Percentiles rank a stretch among this genome's conserved stretches.
These are phyloP conservation scores for Phialophora verrucosa DNA, from an alignment of 2,329 filamentous ascomycete genomes.

Conservation along the genomic window DNA sequence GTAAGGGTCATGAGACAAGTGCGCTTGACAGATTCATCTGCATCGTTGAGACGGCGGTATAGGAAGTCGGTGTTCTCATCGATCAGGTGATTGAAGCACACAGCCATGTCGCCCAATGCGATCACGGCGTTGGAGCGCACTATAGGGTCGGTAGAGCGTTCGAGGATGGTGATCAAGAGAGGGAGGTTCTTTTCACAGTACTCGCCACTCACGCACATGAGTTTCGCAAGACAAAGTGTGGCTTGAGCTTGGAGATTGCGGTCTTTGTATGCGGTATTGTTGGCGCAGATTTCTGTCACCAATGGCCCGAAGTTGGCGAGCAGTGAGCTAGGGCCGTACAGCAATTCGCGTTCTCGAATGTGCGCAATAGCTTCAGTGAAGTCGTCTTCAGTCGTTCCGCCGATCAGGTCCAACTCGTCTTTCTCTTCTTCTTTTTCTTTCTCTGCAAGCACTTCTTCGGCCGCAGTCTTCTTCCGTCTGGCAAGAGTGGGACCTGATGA, in stretches of 20 bases:
- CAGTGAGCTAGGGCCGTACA: constrained; percentile 82
- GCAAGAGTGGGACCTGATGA: constrained; percentile 48
- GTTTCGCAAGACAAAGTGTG: constrained; percentile 91
- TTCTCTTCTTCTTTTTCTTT: constrained; percentile 67
- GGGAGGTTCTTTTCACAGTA: constrained; percentile 94
- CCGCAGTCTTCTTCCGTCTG: constrained; percentile 55
- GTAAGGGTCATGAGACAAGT: constrained; percentile 99
- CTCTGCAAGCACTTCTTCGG: constrained; percentile 47
- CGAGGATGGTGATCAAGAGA: constrained; percentile 96
- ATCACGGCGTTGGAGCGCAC: constrained; percentile 96
- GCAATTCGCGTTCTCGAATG: constrained; percentile 80
- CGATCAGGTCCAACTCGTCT: constrained; percentile 94
- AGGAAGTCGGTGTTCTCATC: constrained; percentile 99
- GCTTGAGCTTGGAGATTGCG: constrained; percentile 89
- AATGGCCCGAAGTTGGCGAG: constrained; percentile 90
- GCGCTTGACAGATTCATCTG: constrained; percentile 87
- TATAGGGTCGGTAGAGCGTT: constrained; percentile 88
- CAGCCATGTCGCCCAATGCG: constrained; percentile 96
- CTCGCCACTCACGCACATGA: constrained; percentile 97
- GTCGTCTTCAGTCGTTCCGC: constrained; percentile 92
- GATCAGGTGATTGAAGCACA: constrained; percentile 98
- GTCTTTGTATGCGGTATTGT: constrained; percentile 90
- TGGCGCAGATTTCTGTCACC: constrained; percentile 90
- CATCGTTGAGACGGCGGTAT: constrained; percentile 88
- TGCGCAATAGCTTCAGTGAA: constrained; percentile 86